Evolutionary conservation across 495 filamentous ascomycete species (phyloP).

Genomic region (Hypoxylon fuscum): DNA sequence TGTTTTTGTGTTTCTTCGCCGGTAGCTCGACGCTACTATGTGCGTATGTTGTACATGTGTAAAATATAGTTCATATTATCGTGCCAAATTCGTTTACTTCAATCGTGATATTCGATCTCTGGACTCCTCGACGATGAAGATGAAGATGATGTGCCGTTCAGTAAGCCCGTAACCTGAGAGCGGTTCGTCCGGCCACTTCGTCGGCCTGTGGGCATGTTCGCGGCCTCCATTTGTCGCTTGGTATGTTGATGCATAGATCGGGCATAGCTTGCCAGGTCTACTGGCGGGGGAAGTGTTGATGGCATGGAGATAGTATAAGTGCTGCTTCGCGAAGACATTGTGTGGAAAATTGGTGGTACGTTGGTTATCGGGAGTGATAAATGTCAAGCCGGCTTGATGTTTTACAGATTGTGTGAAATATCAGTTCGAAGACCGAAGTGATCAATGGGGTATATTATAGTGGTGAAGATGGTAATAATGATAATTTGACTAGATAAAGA

Average conservation of each 20-base stretch:
- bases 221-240: constrained; percentile 61
- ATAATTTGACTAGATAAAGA: constrained; percentile 5
- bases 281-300: constrained; percentile 51
- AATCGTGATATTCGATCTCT: constrained; percentile 39
- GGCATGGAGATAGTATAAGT: constrained; percentile 45
- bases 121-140: constrained; percentile 14
- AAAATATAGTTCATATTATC: too few species aligned
- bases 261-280: constrained; percentile 54
- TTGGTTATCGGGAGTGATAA: not conserved
- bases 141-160: constrained; percentile 47
- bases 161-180: constrained; percentile 39
- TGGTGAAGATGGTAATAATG: not conserved
- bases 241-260: constrained; percentile 62
- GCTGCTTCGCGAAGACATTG: constrained; percentile 49
- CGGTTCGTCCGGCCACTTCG: constrained; percentile 22
- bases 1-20: constrained; percentile 1
- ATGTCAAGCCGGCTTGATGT: constrained; percentile 28
- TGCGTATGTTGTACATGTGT: constrained; percentile 14
- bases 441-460: not conserved
- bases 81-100: too few species aligned
- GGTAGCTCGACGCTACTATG: not conserved
- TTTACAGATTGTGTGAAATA: not conserved
- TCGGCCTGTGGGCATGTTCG: constrained; percentile 40
- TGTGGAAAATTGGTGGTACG: constrained; percentile 22
- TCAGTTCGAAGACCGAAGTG: constrained; percentile 6